Conservation (phyloP, 805 yeast genomes). For the Lipomyces chichibuensis region DNA sequence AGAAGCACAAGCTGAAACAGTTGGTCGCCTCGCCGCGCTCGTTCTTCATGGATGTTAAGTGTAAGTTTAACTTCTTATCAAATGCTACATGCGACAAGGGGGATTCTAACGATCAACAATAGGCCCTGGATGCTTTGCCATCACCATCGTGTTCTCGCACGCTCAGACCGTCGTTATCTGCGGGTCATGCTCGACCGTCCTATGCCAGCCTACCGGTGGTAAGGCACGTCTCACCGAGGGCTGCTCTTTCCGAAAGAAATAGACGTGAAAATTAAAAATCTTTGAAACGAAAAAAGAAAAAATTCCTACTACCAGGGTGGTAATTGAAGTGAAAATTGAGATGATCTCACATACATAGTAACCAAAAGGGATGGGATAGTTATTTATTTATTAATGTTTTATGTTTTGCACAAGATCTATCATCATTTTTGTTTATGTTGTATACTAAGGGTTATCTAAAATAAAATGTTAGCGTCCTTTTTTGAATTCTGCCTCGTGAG, state of each 20-base stretch:
- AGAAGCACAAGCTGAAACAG: conserved; percentile 95
- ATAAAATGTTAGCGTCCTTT: neutral
- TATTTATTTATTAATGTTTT: neutral
- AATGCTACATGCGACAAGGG: no score
- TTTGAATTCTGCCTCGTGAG: neutral
- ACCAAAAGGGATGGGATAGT: conserved; percentile 1
- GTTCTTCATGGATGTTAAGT: conserved; percentile 99
- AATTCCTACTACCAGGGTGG: neutral
- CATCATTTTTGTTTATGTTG: neutral
- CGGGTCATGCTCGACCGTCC: conserved; percentile 97
- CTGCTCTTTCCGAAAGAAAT: conserved; percentile 97
- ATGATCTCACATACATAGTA: neutral
- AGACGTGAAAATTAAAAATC: conserved; percentile 18
- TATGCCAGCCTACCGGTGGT: conserved; percentile 99
- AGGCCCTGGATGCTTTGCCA: conserved; percentile 94
- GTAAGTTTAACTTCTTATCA: conserved; percentile 44
- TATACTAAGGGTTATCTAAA: neutral
- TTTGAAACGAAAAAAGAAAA: neutral
- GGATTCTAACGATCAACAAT: neutral
- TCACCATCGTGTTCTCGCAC: conserved; percentile 99
- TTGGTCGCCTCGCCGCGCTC: conserved; percentile 98
- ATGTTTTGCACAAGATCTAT: neutral
- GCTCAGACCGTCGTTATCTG: conserved; percentile 99
- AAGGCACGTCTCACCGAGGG: conserved; percentile 99
- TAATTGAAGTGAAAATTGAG: neutral